These are phyloP conservation scores for Glarea lozoyensis DNA, from an alignment of 495 filamentous ascomycete genomes.

Conservation along the genomic window DNA sequence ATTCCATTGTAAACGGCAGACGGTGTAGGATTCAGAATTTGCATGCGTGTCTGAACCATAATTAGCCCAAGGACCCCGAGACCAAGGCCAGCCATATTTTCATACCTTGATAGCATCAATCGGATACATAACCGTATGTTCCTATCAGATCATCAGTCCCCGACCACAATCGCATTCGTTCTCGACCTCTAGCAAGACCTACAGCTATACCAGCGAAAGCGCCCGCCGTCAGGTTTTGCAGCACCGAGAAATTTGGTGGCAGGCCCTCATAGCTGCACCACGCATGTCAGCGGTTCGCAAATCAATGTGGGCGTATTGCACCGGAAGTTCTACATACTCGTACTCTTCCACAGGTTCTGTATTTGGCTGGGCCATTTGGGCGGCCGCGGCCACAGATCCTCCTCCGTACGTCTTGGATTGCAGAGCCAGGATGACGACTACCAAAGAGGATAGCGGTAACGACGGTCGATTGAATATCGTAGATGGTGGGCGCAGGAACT, in stretches of 20 bases:
- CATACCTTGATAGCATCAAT: slow-evolving; percentile 95
- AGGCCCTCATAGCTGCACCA: slow-evolving; percentile 45
- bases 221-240: slow-evolving; percentile 82
- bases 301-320: background rate
- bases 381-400: slow-evolving; percentile 42
- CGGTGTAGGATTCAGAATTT: slow-evolving; percentile 84
- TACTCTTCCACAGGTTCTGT: slow-evolving; percentile 46
- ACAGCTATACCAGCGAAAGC: slow-evolving; percentile 97
- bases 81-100: slow-evolving; percentile 1
- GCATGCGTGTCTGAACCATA: slow-evolving; percentile 78
- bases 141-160: slow-evolving; percentile 28
- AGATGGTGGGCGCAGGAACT: too few species aligned
- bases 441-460: background rate
- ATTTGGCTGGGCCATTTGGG: slow-evolving; percentile 50
- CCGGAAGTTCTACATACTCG: slow-evolving; percentile 33
- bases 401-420: slow-evolving; percentile 38
- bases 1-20: slow-evolving; percentile 82
- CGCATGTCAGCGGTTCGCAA: slow-evolving; percentile 14
- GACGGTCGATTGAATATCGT: too few species aligned
- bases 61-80: slow-evolving; percentile 16
- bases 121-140: slow-evolving; percentile 97
- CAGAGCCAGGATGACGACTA: slow-evolving; percentile 45
- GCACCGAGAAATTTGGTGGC: slow-evolving; percentile 49
- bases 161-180: too few species aligned
- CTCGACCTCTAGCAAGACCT: too few species aligned